These are phyloP conservation scores for Colletotrichum sansevieriae DNA, from an alignment of 2,329 filamentous ascomycete genomes.

Conservation along the genomic window DNA sequence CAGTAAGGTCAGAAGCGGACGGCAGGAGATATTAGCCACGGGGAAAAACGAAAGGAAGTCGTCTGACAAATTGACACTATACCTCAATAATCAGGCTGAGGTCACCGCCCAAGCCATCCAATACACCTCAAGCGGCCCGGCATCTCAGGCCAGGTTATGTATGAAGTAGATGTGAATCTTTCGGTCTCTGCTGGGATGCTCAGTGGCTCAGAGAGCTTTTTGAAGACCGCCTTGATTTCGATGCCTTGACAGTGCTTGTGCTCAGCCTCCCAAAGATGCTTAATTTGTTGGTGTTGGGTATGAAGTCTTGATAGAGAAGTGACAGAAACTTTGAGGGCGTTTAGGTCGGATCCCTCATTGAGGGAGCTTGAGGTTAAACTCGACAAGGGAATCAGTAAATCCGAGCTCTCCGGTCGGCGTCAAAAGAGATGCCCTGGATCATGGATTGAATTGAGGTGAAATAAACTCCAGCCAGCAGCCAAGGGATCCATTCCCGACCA, in stretches of 20 bases:
- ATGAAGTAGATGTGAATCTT: constrained; percentile 7
- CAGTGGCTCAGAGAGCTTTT: constrained; percentile 21
- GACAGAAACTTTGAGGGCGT: constrained; percentile 1
- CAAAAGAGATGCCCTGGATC: background rate
- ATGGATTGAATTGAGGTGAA: background rate
- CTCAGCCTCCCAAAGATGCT: constrained; percentile 1
- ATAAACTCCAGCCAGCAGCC: constrained; percentile 7
- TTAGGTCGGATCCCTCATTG: background rate
- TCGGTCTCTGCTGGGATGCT: constrained; percentile 17
- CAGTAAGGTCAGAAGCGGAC: background rate
- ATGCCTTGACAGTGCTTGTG: constrained; percentile 8
- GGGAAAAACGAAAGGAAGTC: background rate
- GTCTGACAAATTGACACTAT: background rate
- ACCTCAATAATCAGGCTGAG: constrained; percentile 8
- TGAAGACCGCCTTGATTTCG: constrained; percentile 14
- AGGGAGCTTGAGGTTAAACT: constrained; percentile 1
- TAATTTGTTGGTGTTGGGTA: background rate
- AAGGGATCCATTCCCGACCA: constrained; percentile 12
- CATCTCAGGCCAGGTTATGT: background rate
- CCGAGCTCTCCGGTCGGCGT: background rate
- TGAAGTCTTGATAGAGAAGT: background rate
- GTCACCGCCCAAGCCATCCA: constrained; percentile 30
- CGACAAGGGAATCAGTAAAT: background rate
- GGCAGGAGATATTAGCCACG: background rate
- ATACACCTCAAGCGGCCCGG: background rate